phyloP scores from a whole-genome alignment of 805 yeast genomes.

The Candida oleophila region DNA sequence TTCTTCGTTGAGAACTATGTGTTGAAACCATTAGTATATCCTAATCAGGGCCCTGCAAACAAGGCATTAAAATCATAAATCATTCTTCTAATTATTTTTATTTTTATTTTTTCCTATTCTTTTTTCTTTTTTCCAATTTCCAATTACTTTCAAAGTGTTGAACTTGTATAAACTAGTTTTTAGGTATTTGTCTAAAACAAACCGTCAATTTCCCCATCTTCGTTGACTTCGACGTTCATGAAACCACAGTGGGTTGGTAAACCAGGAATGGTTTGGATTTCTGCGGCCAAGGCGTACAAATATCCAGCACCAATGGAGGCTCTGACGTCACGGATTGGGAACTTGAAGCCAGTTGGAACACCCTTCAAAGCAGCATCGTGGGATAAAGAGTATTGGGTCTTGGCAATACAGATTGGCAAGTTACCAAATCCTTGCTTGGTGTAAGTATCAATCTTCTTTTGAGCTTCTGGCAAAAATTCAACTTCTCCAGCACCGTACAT shows the following conservation, averaged over 20 bases:
- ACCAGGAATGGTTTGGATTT: conserved; percentile 84
- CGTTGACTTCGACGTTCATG: conserved; percentile 82
- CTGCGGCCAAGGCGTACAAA: conserved; percentile 81
- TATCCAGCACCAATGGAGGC: conserved; percentile 83
- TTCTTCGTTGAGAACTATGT: conserved; percentile 6
- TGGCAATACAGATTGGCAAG: conserved; percentile 81
- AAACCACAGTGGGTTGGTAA: conserved; percentile 82
- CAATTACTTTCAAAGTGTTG: conserved; percentile 16
- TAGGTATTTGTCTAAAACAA: conserved; percentile 45
- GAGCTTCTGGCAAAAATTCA: conserved; percentile 68
- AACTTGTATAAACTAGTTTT: conserved; percentile 11
- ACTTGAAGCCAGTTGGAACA: conserved; percentile 75
- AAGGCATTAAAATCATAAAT: background rate
- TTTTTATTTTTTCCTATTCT: background rate
- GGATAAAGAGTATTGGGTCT: conserved; percentile 81
- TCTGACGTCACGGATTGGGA: conserved; percentile 80
- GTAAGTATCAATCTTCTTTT: conserved; percentile 64
- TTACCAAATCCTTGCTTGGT: conserved; percentile 74
- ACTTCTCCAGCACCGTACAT: conserved; percentile 79
- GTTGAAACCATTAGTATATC: conserved; percentile 9
- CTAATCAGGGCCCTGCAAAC: background rate
- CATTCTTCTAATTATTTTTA: background rate
- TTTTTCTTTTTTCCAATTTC: background rate
- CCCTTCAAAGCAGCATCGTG: conserved; percentile 83
- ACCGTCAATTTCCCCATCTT: conserved; percentile 80